Base-by-base conservation (phyloP, 2,329 filamentous ascomycete species). In the Fusarium foetens region DNA sequence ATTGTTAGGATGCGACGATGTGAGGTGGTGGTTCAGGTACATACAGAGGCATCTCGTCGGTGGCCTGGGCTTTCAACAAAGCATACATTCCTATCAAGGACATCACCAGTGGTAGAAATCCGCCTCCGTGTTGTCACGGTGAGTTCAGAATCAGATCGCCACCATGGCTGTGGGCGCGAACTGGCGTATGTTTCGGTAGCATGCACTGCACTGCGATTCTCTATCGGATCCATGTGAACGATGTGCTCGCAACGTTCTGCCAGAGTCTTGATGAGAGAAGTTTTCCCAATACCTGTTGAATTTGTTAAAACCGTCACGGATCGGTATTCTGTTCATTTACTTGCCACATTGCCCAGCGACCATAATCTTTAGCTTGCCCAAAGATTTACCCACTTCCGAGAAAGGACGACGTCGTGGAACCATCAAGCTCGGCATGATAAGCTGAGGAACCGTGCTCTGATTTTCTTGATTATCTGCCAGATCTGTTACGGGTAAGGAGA, bases 391-490 rank as follows among this genome's bases (percentile, higher is more conserved):
- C 51, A 89, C 88, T n/a, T 93, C 90, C 0, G 96, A 98, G 80
- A 98, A 98, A 0, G 95, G 95, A 57, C 94, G 88, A 54, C 96
- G 90, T 68, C 90, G 93, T 7, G 96, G 95, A 89, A 99, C 96
- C 69, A 90, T 91, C 76, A 99, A 92, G 78, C 94, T 97, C 9
- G 96, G 96, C 96, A 99, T 99, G 67, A 99, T 93, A n/a, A 99
- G 87, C 81, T 98, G 95, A 29, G 92, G 92, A 43, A 85, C 86
- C 68, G 76, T 53, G 49, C 67, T 48, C 54, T 76, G 63, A 27
- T 77, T 59, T 48, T 76, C 70, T 55, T 51, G 43, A 62, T 60
- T 64, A 49, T 73, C 61, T 38, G 54, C 54, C 63, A 69, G 61
- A 58, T 73, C 45, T 66, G 72, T 57, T 54, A 59, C 60, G 48